Conservation (phyloP, 1,139 yeast species). For the Zygosaccharomyces sapae region DNA sequence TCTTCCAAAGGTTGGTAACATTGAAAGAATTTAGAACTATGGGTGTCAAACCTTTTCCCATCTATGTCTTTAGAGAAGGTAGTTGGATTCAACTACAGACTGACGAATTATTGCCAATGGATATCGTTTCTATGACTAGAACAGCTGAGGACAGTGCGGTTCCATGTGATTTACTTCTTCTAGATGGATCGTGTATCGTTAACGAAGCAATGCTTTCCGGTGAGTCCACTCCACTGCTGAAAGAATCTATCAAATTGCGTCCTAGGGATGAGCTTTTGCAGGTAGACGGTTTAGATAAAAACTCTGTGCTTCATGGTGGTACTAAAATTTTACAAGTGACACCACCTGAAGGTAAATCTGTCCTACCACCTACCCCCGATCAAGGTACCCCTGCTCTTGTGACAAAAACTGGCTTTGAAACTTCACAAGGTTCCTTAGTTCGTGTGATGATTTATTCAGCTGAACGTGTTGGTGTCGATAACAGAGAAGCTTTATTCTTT, state of each 20-base stretch:
- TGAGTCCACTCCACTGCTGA: slow-evolving; percentile 93
- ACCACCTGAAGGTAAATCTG: slow-evolving; percentile 45
- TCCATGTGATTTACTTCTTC: slow-evolving; percentile 88
- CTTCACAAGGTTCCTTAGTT: slow-evolving; percentile 95
- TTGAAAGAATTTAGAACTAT: slow-evolving; percentile 93
- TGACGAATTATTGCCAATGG: slow-evolving; percentile 83
- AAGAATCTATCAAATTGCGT: slow-evolving; percentile 84
- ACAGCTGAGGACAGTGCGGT: slow-evolving; percentile 87
- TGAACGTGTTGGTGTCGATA: slow-evolving; percentile 95
- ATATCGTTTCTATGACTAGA: slow-evolving; percentile 80
- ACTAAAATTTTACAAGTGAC: slow-evolving; percentile 94
- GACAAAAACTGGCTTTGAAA: slow-evolving; percentile 92
- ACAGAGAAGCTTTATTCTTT: slow-evolving; percentile 88
- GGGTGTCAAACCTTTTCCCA: slow-evolving; percentile 90
- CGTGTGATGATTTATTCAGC: slow-evolving; percentile 97
- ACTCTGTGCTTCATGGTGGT: slow-evolving; percentile 90
- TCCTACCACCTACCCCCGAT: slow-evolving; percentile 69
- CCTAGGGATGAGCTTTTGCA: slow-evolving; percentile 66
- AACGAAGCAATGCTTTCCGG: slow-evolving; percentile 98
- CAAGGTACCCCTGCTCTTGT: slow-evolving; percentile 89
- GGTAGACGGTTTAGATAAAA: slow-evolving; percentile 81
- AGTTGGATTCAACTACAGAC: slow-evolving; percentile 72
- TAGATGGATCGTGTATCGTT: slow-evolving; percentile 87
- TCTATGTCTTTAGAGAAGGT: slow-evolving; percentile 66
- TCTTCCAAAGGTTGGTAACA: slow-evolving; percentile 90